Conservation (phyloP, 441 rosid genomes). For the Gossypium davidsonii region DNA sequence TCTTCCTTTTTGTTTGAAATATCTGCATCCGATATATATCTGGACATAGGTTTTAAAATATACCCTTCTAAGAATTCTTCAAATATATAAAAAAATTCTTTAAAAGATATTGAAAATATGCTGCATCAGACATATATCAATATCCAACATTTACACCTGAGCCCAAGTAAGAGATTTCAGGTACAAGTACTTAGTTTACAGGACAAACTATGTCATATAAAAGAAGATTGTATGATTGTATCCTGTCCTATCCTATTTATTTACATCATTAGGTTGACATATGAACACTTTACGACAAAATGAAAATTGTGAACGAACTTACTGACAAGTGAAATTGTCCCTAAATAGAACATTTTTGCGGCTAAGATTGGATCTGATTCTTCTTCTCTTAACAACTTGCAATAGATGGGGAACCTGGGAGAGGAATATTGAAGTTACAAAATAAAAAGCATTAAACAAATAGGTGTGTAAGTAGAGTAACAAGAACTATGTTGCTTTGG, state of each 20-base stretch:
- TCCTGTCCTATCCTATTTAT: neutral
- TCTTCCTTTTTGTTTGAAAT: too few relatives aligned
- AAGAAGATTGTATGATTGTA: neutral
- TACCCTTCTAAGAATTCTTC: too few relatives aligned
- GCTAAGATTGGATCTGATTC: constrained; percentile 60
- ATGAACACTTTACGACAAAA: neutral
- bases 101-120: too few relatives aligned
- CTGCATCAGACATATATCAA: neutral
- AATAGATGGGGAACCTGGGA: constrained; percentile 81
- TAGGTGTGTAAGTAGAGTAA: neutral
- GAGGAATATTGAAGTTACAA: neutral
- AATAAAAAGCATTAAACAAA: neutral
- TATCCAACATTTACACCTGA: neutral
- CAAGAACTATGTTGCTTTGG: neutral
- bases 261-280: neutral
- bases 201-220: too few relatives aligned
- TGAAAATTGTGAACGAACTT: constrained; percentile 29
- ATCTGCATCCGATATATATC: too few relatives aligned
- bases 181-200: neutral
- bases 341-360: constrained; percentile 67
- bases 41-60: too few relatives aligned
- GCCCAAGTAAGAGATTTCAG: neutral
- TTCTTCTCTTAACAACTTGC: constrained; percentile 84
- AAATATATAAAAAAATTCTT: too few relatives aligned
- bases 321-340: constrained; percentile 81